These are phyloP conservation scores for Chenopodium album DNA, from an alignment of 148 eudicot genomes.

Conservation along the genomic window DNA sequence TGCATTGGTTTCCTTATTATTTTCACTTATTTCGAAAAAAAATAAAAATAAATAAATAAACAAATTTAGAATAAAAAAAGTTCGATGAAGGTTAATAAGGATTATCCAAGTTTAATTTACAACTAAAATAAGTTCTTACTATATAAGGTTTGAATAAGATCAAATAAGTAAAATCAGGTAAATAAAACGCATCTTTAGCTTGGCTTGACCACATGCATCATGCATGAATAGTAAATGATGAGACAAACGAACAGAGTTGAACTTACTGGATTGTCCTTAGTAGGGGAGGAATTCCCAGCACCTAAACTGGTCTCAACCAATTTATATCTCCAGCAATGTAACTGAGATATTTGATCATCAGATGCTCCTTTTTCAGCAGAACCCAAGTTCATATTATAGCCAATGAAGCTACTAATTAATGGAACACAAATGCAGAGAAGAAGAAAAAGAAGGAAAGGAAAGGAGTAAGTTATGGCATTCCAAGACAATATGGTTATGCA, in stretches of 20 bases:
- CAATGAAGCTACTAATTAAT: constrained; percentile 58
- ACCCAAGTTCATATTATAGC: constrained; percentile 75
- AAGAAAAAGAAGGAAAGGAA: constrained; percentile 79
- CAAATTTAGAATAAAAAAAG: too few relatives aligned
- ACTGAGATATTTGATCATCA: constrained; percentile 61
- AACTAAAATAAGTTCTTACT: too few relatives aligned
- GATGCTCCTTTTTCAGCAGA: constrained; percentile 71
- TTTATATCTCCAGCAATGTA: constrained; percentile 68
- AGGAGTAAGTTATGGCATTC: constrained; percentile 81
- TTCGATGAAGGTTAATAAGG: too few relatives aligned
- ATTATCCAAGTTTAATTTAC: too few relatives aligned
- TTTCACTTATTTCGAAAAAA: too few relatives aligned
- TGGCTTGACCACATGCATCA: too few relatives aligned
- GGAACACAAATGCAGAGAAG: constrained; percentile 82
- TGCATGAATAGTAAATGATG: too few relatives aligned
- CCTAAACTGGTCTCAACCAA: constrained; percentile 33
- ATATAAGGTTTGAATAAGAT: too few relatives aligned
- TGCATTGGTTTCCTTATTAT: too few relatives aligned
- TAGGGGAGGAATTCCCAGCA: constrained; percentile 32
- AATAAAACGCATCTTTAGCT: too few relatives aligned
- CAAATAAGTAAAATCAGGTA: too few relatives aligned
- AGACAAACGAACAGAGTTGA: background rate
- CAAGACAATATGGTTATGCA: constrained; percentile 69
- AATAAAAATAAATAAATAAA: too few relatives aligned
- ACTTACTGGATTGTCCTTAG: constrained; percentile 51